Base-by-base conservation (phyloP, 495 filamentous ascomycete genomes). In the Aspergillus asperescens region DNA sequence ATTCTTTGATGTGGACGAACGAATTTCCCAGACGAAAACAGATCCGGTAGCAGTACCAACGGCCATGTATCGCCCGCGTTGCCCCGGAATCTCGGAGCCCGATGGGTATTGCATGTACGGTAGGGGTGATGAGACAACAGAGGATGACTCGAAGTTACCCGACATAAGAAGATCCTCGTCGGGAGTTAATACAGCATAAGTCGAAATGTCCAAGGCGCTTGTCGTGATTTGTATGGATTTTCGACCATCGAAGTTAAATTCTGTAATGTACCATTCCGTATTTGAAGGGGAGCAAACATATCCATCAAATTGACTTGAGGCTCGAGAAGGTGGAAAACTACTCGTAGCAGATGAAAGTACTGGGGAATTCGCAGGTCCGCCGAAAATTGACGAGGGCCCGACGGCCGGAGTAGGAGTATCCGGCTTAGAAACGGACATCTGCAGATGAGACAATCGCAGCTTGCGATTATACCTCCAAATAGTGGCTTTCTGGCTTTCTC, bases 21-120 rank as follows among this genome's bases (percentile, higher is more conserved):
- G 84, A 58, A 87, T 81, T 57, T 97, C 86, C 91, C 92, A 98
- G 2, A 96, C 62, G 23, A 90, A 72, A 15, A 98, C 74, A 40
- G 72, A 75, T 13, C 94, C 93, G n/a, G 71, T 82, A 35, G 80
- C 81, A 6, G 89, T 96, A 22, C 93, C 93, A 18, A 86, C 72
- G 9, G 89, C 88, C 32, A 97, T 59, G 18, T 94, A 81, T 19
- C 93, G 85, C 24, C 86, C 87, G 43, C 90, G 81, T 50, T 89
- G 86, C 10, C 93, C 93, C 20, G 93, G 92, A 38, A 95, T 77
- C 48, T 81, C 79, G 0, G 67, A 59, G 16, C 71, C 69, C 0
- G 66, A 58, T 16, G 70, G 65, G 22, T 69, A 63, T 27, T 68
- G 66, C 65, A 64, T 85, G 73, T 65, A 76, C 28, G 65, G 71